Conservation (phyloP, 768 basidiomycete species). For the Suillus brevipes region DNA sequence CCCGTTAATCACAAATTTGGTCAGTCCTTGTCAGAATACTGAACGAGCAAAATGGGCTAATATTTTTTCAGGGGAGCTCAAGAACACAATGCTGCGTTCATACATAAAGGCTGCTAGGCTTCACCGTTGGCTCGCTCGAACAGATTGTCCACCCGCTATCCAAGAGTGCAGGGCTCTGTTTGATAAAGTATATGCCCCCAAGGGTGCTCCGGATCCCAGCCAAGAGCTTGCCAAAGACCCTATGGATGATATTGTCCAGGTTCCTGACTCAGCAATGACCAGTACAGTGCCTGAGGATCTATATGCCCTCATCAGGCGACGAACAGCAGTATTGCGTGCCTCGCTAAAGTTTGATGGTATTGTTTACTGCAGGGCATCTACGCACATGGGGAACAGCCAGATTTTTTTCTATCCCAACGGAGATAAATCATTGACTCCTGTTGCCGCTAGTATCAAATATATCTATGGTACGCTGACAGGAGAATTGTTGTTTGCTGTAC, state of each 20-base stretch:
- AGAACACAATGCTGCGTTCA: conserved; percentile 11
- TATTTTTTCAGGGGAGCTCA: conserved; percentile 10
- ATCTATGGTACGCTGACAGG: no score
- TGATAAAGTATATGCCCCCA: neutral
- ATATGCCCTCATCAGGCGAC: neutral
- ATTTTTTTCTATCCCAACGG: no score
- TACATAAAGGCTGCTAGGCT: conserved; percentile 19
- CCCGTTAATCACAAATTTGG: conserved; percentile 34
- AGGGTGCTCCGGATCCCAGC: neutral
- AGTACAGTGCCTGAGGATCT: neutral
- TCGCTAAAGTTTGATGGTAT: neutral
- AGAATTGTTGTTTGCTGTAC: no score
- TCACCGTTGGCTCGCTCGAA: conserved; percentile 9
- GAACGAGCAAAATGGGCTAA: conserved; percentile 2
- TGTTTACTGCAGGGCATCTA: neutral
- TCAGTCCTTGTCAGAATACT: conserved; percentile 10
- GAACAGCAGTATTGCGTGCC: neutral
- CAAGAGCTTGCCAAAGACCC: neutral
- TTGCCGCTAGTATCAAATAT: no score
- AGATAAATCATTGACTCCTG: no score
- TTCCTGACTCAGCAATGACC: no score
- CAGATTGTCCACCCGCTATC: conserved; percentile 14
- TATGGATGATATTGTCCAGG: neutral
- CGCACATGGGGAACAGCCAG: neutral
- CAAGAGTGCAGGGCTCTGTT: conserved; percentile 10